Evolutionary conservation across 495 filamentous ascomycete species (phyloP).

Genomic region (Penicillium odoratum): DNA sequence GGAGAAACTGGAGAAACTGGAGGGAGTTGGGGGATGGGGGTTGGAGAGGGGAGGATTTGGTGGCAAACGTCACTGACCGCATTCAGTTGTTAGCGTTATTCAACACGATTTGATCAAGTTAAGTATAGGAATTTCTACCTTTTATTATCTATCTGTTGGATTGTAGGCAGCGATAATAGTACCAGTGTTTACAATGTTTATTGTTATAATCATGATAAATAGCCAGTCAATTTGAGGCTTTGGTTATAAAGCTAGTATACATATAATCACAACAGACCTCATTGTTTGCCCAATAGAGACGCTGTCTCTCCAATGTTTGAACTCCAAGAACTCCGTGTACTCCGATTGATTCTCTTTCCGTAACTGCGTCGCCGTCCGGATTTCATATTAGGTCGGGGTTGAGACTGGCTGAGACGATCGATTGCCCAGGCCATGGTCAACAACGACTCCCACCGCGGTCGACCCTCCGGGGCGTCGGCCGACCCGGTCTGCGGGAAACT

Average conservation of each 20-base stretch:
- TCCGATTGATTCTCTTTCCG: slow-evolving; percentile 30
- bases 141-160: background rate
- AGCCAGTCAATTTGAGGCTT: slow-evolving; percentile 4
- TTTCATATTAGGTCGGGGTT: slow-evolving; percentile 30
- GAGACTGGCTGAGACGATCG: slow-evolving; percentile 42
- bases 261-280: slow-evolving; percentile 9
- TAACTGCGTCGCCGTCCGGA: slow-evolving; percentile 41
- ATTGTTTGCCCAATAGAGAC: slow-evolving; percentile 29
- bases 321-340: slow-evolving; percentile 47
- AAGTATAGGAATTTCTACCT: background rate
- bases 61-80: slow-evolving; percentile 34
- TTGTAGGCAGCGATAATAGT: background rate
- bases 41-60: slow-evolving; percentile 13
- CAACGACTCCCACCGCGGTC: slow-evolving; percentile 47
- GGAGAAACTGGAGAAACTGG: background rate
- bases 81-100: slow-evolving; percentile 21
- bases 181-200: background rate
- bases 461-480: slow-evolving; percentile 34
- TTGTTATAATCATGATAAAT: background rate
- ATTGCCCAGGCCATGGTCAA: slow-evolving; percentile 50
- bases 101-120: background rate
- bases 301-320: slow-evolving; percentile 15
- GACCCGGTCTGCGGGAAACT: slow-evolving; percentile 33
- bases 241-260: background rate
- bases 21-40: background rate